Conservation (phyloP, 2,329 filamentous ascomycete species). For the Aspergillus sp. region DNA sequence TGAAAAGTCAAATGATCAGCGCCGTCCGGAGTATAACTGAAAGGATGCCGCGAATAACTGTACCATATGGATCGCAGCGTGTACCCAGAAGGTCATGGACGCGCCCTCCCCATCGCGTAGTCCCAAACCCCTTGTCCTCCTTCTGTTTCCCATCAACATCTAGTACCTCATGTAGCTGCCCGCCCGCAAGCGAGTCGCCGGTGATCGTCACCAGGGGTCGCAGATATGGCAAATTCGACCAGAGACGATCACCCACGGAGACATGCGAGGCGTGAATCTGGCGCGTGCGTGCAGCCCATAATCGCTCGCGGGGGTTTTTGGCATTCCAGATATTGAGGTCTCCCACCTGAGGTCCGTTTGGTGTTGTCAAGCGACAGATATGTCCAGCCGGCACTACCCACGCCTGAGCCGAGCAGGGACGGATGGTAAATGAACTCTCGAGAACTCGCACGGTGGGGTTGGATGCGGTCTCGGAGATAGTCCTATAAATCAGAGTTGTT, state of each 20-base stretch:
- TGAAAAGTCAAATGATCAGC: too few relatives aligned
- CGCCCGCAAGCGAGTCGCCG: slow-evolving; percentile 59
- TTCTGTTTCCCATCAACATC: slow-evolving; percentile 35
- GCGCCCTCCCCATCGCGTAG: slow-evolving; percentile 58
- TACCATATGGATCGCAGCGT: slow-evolving; percentile 72
- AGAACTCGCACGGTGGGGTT: slow-evolving; percentile 28
- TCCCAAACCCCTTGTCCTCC: slow-evolving; percentile 34
- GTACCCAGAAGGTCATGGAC: slow-evolving; percentile 81
- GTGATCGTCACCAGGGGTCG: slow-evolving; percentile 71
- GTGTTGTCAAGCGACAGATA: slow-evolving; percentile 72
- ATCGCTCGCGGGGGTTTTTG: slow-evolving; percentile 73
- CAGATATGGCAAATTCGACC: slow-evolving; percentile 76
- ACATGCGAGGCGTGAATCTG: slow-evolving; percentile 79
- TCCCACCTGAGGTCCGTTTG: slow-evolving; percentile 75
- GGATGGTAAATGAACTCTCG: slow-evolving; percentile 59
- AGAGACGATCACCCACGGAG: slow-evolving; percentile 68
- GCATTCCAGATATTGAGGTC: slow-evolving; percentile 82
- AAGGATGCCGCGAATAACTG: too few relatives aligned
- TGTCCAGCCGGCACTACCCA: slow-evolving; percentile 69
- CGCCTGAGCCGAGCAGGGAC: slow-evolving; percentile 71
- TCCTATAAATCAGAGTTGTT: slow-evolving; percentile 35
- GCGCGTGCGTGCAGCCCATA: slow-evolving; percentile 78
- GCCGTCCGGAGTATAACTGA: too few relatives aligned
- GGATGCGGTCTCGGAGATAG: slow-evolving; percentile 37
- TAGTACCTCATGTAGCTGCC: slow-evolving; percentile 38